These are phyloP conservation scores for Phellopilus nigrolimitatus DNA, from an alignment of 1,284 basidiomycete species.

Conservation along the genomic window DNA sequence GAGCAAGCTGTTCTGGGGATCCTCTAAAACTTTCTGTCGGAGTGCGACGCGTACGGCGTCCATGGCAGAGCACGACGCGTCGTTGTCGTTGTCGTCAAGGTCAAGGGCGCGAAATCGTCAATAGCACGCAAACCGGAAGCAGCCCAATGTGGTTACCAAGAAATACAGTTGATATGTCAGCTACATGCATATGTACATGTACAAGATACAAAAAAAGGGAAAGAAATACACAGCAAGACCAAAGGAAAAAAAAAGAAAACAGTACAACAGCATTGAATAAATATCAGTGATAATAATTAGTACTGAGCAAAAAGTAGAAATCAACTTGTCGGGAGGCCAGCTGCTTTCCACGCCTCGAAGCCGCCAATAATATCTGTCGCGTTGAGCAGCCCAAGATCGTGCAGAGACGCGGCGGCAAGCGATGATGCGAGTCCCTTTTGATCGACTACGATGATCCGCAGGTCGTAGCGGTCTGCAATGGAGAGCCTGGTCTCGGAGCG, in stretches of 20 bases:
- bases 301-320: background rate
- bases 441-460: conserved; percentile 65
- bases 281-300: background rate
- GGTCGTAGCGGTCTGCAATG: conserved; percentile 66
- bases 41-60: background rate
- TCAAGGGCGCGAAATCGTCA: no score
- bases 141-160: no score
- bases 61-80: background rate
- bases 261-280: background rate
- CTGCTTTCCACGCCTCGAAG: conserved; percentile 62
- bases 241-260: background rate
- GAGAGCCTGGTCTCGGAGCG: conserved; percentile 48
- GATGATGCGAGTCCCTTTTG: conserved; percentile 67
- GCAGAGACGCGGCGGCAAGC: conserved; percentile 61
- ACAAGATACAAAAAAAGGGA: background rate
- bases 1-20: background rate
- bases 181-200: no score
- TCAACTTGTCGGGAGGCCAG: conserved; percentile 42
- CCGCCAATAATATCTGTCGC: conserved; percentile 74
- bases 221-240: background rate
- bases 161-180: no score
- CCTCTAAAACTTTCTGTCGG: background rate
- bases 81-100: background rate
- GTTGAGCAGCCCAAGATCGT: conserved; percentile 61
- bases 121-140: background rate